phyloP scores from a whole-genome alignment of 371 early-diverging fungal species.

The Mucor sp. region DNA sequence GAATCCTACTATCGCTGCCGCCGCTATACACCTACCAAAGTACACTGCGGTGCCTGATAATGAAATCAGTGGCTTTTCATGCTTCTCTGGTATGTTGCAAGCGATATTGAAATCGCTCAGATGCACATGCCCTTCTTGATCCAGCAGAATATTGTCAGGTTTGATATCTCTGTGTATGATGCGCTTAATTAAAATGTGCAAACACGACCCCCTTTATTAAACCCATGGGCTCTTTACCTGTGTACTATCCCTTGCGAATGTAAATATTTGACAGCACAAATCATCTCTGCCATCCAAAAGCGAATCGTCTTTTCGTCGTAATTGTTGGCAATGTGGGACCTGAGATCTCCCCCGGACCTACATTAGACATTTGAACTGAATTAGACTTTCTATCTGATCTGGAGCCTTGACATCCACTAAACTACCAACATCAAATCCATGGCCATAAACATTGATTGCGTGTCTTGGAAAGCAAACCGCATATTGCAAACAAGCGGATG shows the following conservation, averaged over 20 bases:
- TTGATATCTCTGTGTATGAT: conserved; percentile 60
- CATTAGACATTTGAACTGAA: background rate
- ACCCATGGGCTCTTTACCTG: conserved; percentile 26
- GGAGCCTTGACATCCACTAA: background rate
- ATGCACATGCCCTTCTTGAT: conserved; percentile 68
- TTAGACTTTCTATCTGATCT: background rate
- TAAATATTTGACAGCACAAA: conserved; percentile 69
- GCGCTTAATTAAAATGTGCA: background rate
- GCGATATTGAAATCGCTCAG: conserved; percentile 79
- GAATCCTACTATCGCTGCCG: background rate
- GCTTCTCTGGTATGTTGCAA: conserved; percentile 42
- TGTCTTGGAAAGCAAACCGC: conserved; percentile 81
- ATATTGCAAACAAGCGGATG: conserved; percentile 77
- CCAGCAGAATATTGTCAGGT: conserved; percentile 79
- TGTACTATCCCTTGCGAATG: conserved; percentile 76
- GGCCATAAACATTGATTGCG: conserved; percentile 76
- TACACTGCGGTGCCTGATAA: conserved; percentile 74
- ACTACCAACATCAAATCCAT: conserved; percentile 70
- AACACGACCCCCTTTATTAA: conserved; percentile 6
- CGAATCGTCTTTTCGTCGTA: conserved; percentile 65
- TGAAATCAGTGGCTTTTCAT: conserved; percentile 49
- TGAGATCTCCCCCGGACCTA: conserved; percentile 78
- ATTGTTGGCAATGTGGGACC: conserved; percentile 62
- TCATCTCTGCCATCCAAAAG: conserved; percentile 74
- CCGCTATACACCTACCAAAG: conserved; percentile 53